phyloP scores from a whole-genome alignment of 768 basidiomycete genomes.

The Chalciporus piperatus region DNA sequence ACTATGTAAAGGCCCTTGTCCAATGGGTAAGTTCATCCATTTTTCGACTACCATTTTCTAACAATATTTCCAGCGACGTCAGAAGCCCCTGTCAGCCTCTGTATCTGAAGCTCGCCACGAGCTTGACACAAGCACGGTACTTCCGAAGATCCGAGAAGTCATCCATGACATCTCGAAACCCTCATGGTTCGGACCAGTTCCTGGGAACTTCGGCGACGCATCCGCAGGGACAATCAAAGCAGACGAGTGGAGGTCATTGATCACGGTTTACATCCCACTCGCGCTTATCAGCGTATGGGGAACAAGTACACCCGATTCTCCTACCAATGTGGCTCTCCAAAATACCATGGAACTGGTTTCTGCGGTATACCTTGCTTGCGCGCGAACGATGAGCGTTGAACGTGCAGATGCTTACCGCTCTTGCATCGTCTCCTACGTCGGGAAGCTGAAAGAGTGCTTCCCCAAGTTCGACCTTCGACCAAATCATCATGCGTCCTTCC shows the following conservation, averaged over 20 bases:
- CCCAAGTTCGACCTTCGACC: constrained; percentile 13
- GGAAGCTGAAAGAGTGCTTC: constrained; percentile 13
- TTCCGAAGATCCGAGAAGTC: neutral
- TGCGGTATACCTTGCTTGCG: constrained; percentile 23
- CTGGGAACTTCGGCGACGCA: constrained; percentile 21
- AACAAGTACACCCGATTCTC: neutral
- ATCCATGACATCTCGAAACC: constrained; percentile 6
- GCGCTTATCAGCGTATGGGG: constrained; percentile 34
- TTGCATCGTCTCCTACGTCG: constrained; percentile 19
- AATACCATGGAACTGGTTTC: constrained; percentile 33
- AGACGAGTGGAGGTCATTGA: constrained; percentile 34
- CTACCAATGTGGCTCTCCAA: constrained; percentile 2
- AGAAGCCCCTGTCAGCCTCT: neutral
- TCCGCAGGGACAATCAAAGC: constrained; percentile 36
- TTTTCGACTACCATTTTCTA: neutral
- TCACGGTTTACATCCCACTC: constrained; percentile 33
- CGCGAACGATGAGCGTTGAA: constrained; percentile 3
- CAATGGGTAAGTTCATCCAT: constrained; percentile 4
- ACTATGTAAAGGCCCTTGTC: constrained; percentile 6
- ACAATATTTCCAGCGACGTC: neutral
- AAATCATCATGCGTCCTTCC: constrained; percentile 33
- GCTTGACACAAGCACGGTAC: neutral
- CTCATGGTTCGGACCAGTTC: constrained; percentile 12
- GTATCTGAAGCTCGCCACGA: neutral
- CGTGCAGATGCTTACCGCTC: constrained; percentile 10